Percentiles rank a stretch among this genome's conserved stretches.
Conservation (phyloP, 768 basidiomycete genomes). For the Boletus barrowsii region DNA sequence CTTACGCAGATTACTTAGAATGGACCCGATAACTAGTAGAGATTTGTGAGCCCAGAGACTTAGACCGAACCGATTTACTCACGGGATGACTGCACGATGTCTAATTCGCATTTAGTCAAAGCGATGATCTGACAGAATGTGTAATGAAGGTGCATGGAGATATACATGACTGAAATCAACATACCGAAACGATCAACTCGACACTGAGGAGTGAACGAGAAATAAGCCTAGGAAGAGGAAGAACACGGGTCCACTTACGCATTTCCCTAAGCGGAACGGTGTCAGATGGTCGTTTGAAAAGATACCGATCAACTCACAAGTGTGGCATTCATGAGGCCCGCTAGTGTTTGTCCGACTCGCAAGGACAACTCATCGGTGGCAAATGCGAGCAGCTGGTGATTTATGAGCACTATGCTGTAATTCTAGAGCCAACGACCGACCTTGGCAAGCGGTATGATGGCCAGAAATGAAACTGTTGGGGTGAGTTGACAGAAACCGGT, state of each 20-base stretch:
- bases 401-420: not conserved
- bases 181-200: constrained; percentile 68
- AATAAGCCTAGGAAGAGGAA: not conserved
- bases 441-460: constrained; percentile 85
- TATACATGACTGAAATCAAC: not conserved
- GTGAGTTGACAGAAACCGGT: not conserved
- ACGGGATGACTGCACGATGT: constrained; percentile 80
- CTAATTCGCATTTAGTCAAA: constrained; percentile 75
- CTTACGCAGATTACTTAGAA: constrained; percentile 72
- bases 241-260: constrained; percentile 19
- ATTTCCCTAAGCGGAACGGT: constrained; percentile 23
- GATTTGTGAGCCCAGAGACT: not conserved
- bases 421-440: constrained; percentile 29
- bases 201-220: constrained; percentile 32
- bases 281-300: not conserved
- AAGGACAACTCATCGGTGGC: constrained; percentile 84
- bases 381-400: constrained; percentile 64
- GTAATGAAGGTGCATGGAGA: not conserved
- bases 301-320: constrained; percentile 43
- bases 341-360: constrained; percentile 79
- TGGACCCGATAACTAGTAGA: constrained; percentile 69
- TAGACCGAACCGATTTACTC: constrained; percentile 21
- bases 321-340: constrained; percentile 84
- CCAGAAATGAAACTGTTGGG: constrained; percentile 65
- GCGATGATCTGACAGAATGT: constrained; percentile 60